Percentiles rank a stretch among this genome's conserved stretches.
These are phyloP conservation scores for Beauveria bassiana DNA, from an alignment of 2,329 filamentous ascomycete genomes.

Conservation along the genomic window DNA sequence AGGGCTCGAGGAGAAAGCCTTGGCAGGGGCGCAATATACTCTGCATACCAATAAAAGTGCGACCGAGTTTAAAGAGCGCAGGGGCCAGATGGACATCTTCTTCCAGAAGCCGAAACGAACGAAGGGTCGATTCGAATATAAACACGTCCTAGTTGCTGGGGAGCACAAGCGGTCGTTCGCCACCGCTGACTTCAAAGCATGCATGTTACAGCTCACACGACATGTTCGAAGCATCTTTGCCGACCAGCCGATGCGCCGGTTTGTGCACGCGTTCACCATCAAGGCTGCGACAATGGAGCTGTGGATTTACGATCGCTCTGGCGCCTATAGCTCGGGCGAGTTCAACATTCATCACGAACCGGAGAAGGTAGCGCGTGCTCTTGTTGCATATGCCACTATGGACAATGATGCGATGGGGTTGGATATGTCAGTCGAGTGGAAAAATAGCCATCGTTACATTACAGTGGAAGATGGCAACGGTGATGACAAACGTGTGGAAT, in stretches of 20 bases:
- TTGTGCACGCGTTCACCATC: conserved; percentile 13
- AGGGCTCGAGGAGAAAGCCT: too few species aligned
- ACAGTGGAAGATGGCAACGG: background rate
- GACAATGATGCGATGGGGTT: conserved; percentile 14
- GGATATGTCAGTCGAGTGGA: conserved; percentile 8
- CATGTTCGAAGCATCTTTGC: conserved; percentile 14
- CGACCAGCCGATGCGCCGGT: conserved; percentile 18
- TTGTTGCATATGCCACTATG: conserved; percentile 16
- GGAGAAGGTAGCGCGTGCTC: conserved; percentile 12
- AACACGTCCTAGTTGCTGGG: conserved; percentile 17
- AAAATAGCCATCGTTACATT: conserved; percentile 1
- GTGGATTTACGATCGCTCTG: conserved; percentile 12
- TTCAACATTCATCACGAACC: conserved; percentile 13
- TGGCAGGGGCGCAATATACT: background rate
- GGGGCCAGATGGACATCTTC: conserved; percentile 18
- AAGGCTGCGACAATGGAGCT: conserved; percentile 8
- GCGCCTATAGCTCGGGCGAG: conserved; percentile 13
- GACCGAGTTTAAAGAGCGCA: conserved; percentile 15
- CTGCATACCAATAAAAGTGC: conserved; percentile 15
- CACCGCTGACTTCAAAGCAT: conserved; percentile 13
- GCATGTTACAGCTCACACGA: conserved; percentile 15
- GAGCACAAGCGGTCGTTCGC: conserved; percentile 16
- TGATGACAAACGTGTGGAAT: conserved; percentile 7
- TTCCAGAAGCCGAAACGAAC: conserved; percentile 12
- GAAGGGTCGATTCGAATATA: conserved; percentile 12